phyloP scores from a whole-genome alignment of 768 basidiomycete species.

The Boletus subparvulus region DNA sequence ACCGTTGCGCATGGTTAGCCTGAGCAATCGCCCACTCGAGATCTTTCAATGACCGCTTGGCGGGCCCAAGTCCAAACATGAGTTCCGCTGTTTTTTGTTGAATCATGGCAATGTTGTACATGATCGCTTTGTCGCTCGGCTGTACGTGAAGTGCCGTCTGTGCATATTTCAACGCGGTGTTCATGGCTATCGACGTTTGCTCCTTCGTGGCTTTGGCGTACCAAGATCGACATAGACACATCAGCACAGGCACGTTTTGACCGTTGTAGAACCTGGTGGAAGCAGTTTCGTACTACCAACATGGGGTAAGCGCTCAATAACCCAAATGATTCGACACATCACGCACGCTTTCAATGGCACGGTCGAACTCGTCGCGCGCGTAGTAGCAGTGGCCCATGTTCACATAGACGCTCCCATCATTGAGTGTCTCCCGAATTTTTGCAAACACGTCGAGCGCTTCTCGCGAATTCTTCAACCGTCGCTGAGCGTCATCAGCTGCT shows the following conservation, averaged over 20 bases:
- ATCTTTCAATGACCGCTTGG: constrained; percentile 80
- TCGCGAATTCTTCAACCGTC: constrained; percentile 68
- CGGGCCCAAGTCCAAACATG: constrained; percentile 67
- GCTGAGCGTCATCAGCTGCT: constrained; percentile 61
- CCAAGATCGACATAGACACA: constrained; percentile 91
- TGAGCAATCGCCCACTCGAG: constrained; percentile 76
- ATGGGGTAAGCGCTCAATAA: background rate
- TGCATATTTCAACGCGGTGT: constrained; percentile 78
- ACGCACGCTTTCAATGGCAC: constrained; percentile 92
- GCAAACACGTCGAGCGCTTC: constrained; percentile 89
- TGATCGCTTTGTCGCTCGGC: constrained; percentile 83
- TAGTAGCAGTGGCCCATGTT: constrained; percentile 98
- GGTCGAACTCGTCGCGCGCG: constrained; percentile 88
- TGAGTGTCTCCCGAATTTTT: constrained; percentile 84
- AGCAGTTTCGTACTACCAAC: constrained; percentile 83
- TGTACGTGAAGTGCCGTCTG: constrained; percentile 81
- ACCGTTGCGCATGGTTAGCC: constrained; percentile 87
- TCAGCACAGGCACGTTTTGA: constrained; percentile 70
- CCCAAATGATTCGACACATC: background rate
- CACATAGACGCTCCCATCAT: constrained; percentile 82
- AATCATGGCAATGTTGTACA: constrained; percentile 98
- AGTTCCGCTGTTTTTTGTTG: constrained; percentile 95
- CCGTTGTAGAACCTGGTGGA: constrained; percentile 73
- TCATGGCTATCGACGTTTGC: constrained; percentile 78
- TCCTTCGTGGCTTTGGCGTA: constrained; percentile 93